Base-by-base conservation (phyloP, 2,329 filamentous ascomycete genomes). In the Penicillium sp. region DNA sequence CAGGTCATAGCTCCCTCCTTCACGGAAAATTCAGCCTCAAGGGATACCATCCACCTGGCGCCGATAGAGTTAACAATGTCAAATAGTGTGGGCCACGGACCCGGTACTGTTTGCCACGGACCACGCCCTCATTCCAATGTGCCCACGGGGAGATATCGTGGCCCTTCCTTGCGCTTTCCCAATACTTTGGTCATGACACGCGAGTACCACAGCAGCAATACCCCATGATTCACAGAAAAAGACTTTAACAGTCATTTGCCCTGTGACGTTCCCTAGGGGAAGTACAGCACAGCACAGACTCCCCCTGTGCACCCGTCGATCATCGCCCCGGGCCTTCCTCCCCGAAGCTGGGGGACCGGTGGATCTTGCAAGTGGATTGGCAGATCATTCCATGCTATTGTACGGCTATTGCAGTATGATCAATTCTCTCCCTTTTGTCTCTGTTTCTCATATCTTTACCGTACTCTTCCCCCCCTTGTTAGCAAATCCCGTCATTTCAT, bases 381-480 rank as follows among this genome's bases (percentile, higher is more conserved):
- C 29, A 49, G 56, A 59, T 64, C 63, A 65, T 65, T 64, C 60
- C 59, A 59, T 61, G 56, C 62, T 58, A 27, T 42, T 13, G 43
- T 26, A 22, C 4, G 14, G 13, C n/a, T 19, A 46, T 16, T 48
- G 19, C 45, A 29, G 10, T 31, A 48, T 33, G 19, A 27, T 21
- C 45, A 33, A 21, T 48, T 29, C 16, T 35, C 47, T 35, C 31
- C 33, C 54, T 44, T 47, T 48, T 53, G 35, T 48, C 45, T 58
- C 57, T 49, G 54, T 29, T 27, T 16, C 46, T 43, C 54, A 45
- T 45, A 16, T 22, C 43, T 22, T 13, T 31, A 14, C 29, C 29
- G 13, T 31, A 31, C 29, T 31, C 29, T 31, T 11, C 26, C n/a
- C 44, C 44, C 44, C 44, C 44, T 47, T 47, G 44, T 29, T 47